Conservation (phyloP, 345 rosid species). For the Citrus inodora region DNA sequence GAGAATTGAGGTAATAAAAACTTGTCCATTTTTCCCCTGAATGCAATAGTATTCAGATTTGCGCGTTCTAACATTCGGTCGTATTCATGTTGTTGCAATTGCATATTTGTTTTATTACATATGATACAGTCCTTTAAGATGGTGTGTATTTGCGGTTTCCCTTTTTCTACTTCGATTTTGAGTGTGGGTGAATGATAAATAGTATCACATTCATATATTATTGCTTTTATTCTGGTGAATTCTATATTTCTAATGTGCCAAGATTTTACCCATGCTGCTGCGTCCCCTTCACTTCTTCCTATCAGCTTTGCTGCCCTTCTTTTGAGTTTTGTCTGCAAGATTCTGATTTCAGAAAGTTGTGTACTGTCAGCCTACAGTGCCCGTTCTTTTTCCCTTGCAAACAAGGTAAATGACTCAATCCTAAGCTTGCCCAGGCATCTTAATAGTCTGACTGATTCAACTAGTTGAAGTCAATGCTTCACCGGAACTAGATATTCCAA, state of each 20-base stretch:
- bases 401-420: not conserved
- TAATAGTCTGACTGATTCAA: not conserved
- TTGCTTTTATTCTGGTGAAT: not conserved
- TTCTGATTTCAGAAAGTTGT: not conserved
- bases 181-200: too few relatives aligned
- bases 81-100: not conserved
- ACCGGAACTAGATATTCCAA: not conserved
- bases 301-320: not conserved
- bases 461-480: not conserved
- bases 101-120: not conserved
- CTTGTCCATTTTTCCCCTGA: not conserved
- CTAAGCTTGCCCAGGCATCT: not conserved
- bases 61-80: not conserved
- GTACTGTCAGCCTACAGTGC: not conserved
- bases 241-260: not conserved
- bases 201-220: too few relatives aligned
- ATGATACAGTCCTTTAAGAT: not conserved
- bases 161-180: not conserved
- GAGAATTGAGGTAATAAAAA: not conserved
- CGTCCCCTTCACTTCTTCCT: not conserved
- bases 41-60: not conserved
- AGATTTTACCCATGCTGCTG: not conserved
- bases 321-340: not conserved
- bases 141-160: not conserved
- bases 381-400: not conserved